Conservation (phyloP, 1,284 basidiomycete genomes). For the Ustilago hordei region DNA sequence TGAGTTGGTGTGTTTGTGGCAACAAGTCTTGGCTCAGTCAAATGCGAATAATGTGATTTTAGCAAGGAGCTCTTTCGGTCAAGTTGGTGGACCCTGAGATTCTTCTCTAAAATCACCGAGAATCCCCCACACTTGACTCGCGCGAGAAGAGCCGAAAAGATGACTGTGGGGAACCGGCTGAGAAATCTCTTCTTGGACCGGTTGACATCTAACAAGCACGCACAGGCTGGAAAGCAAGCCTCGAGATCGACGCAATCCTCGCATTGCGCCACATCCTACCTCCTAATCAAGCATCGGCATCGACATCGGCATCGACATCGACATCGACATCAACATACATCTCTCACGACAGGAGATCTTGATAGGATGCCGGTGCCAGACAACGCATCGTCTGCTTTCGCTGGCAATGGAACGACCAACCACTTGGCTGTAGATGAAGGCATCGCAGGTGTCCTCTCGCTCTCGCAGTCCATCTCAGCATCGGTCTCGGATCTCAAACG, state of each 20-base stretch:
- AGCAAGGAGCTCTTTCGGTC: not conserved
- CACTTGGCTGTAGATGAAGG: conserved; percentile 10
- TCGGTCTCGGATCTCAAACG: conserved; percentile 45
- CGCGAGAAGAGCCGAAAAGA: conserved; percentile 20
- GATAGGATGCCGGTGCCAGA: conserved; percentile 32
- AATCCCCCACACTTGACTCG: conserved; percentile 17
- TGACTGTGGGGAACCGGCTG: conserved; percentile 21
- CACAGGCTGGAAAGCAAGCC: not conserved
- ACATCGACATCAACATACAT: not conserved
- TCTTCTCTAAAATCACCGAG: conserved; percentile 20
- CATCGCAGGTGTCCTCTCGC: conserved; percentile 19
- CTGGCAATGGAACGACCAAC: conserved; percentile 4
- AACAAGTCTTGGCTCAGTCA: not conserved
- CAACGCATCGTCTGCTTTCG: conserved; percentile 8
- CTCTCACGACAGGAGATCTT: not conserved
- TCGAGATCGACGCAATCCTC: not conserved
- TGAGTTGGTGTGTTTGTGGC: not conserved
- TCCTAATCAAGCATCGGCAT: not conserved
- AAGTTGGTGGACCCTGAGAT: conserved; percentile 14
- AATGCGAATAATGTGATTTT: not conserved
- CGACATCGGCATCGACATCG: not conserved
- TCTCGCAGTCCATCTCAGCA: conserved; percentile 47
- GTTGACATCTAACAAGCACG: conserved; percentile 19
- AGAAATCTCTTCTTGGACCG: conserved; percentile 21
- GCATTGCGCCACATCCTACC: not conserved